Percentiles rank a stretch among this genome's conserved stretches.
These are phyloP conservation scores for Quercus suber DNA, from an alignment of 306 rosid genomes.

Conservation along the genomic window DNA sequence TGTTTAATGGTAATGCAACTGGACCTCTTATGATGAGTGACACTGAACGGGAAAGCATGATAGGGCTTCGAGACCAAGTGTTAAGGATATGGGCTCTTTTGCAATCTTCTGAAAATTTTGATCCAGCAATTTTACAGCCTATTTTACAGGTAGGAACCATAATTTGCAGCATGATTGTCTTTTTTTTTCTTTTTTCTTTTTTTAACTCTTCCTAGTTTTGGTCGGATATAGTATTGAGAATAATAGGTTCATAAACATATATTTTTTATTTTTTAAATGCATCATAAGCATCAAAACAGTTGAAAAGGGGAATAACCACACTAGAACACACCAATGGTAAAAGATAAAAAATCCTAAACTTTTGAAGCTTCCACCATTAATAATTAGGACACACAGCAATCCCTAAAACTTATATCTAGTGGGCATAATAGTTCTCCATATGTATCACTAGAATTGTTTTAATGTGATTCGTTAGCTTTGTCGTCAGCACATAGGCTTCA, in stretches of 20 bases:
- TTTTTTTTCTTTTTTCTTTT: not conserved
- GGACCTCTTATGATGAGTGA: constrained; percentile 59
- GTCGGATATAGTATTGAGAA: not conserved
- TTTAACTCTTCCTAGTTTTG: not conserved
- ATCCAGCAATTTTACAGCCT: constrained; percentile 72
- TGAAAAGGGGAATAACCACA: not conserved
- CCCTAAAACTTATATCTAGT: not conserved
- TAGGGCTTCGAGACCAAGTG: constrained; percentile 78
- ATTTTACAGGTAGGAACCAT: constrained; percentile 60
- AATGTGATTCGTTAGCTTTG: not conserved
- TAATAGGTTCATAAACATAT: not conserved
- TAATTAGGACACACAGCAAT: not conserved
- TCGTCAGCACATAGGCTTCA: not conserved
- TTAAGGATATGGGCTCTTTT: constrained; percentile 75
- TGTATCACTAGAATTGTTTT: not conserved
- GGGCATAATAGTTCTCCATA: not conserved
- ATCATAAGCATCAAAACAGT: not conserved
- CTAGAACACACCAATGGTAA: not conserved
- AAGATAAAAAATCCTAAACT: not conserved
- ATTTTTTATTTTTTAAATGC: not conserved
- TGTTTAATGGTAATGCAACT: constrained; percentile 55
- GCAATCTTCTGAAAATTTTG: constrained; percentile 66
- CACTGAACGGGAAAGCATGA: constrained; percentile 59
- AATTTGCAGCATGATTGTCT: constrained; percentile 1
- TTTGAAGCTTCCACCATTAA: not conserved